phyloP scores from a whole-genome alignment of 495 filamentous ascomycete species.

The Ramalina peruviana region DNA sequence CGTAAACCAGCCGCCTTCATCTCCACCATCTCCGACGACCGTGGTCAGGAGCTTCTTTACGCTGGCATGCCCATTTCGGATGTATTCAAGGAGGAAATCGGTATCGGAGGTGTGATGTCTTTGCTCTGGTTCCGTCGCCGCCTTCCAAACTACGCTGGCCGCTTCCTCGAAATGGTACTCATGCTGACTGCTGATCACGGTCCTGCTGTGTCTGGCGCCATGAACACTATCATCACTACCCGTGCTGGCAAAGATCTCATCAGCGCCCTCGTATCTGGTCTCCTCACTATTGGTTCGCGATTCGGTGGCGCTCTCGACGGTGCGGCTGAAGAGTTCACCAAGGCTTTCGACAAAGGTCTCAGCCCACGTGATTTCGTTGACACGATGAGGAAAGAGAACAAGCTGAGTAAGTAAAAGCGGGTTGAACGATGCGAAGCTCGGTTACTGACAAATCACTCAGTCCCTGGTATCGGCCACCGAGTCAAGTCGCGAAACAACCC shows the following conservation, averaged over 20 bases:
- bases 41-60: constrained; percentile 97
- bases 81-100: constrained; percentile 97
- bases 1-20: constrained; percentile 99
- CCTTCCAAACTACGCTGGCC: constrained; percentile 88
- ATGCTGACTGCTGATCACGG: constrained; percentile 99
- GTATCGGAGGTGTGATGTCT: constrained; percentile 99
- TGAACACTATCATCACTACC: constrained; percentile 99
- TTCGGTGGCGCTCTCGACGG: constrained; percentile 98
- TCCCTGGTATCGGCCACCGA: constrained; percentile 96
- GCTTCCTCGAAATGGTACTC: constrained; percentile 99
- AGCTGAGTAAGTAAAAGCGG: constrained; percentile 57
- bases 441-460: constrained; percentile 24
- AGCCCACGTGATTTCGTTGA: constrained; percentile 98
- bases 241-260: constrained; percentile 98
- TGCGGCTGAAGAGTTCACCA: constrained; percentile 95
- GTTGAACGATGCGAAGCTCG: not conserved
- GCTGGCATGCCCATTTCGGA: constrained; percentile 99
- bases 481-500: constrained; percentile 99
- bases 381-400: constrained; percentile 98
- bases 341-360: constrained; percentile 93
- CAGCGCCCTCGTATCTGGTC: constrained; percentile 84
- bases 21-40: constrained; percentile 98
- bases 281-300: constrained; percentile 92
- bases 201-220: constrained; percentile 95
- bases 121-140: constrained; percentile 98